A percentile compares a stretch with the other conserved stretches of the same genome.
Evolutionary conservation across 352 stramenopile genomes (phyloP).

Genomic region (Phytophthora lateralis): DNA sequence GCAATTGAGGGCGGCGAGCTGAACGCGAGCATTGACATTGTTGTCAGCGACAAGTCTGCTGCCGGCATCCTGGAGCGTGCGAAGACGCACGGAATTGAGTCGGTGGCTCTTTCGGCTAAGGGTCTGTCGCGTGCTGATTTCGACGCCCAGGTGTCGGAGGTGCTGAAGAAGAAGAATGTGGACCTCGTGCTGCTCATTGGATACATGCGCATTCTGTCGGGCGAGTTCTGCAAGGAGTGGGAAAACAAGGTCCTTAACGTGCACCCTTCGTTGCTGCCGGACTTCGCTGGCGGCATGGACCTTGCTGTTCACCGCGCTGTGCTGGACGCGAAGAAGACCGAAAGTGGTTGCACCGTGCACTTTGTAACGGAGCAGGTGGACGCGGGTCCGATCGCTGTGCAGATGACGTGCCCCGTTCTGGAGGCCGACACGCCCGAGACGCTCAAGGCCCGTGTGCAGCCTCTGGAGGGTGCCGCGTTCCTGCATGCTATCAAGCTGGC

Average conservation of each 20-base stretch:
- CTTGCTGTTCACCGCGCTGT: slow-evolving; percentile 98
- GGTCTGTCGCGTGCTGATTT: slow-evolving; percentile 93
- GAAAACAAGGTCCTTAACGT: slow-evolving; percentile 98
- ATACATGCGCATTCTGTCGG: slow-evolving; percentile 99
- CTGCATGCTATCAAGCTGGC: slow-evolving; percentile 82
- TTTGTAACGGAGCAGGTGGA: slow-evolving; percentile 98
- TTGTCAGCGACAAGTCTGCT: slow-evolving; percentile 95
- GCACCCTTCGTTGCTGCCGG: slow-evolving; percentile 98
- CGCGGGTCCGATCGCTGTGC: slow-evolving; percentile 97
- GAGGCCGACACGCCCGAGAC: slow-evolving; percentile 92
- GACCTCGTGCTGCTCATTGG: slow-evolving; percentile 98
- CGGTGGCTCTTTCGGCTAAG: slow-evolving; percentile 63
- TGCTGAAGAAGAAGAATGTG: slow-evolving; percentile 92
- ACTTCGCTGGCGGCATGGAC: slow-evolving; percentile 99
- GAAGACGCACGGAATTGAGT: slow-evolving; percentile 74
- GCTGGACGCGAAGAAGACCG: slow-evolving; percentile 94
- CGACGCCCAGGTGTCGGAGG: slow-evolving; percentile 94
- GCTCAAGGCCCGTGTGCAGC: slow-evolving; percentile 97
- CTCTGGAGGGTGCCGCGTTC: slow-evolving; percentile 95
- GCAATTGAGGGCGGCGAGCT: slow-evolving; percentile 89
- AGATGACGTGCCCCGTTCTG: slow-evolving; percentile 94
- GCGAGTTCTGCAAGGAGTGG: slow-evolving; percentile 96
- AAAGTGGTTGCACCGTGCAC: slow-evolving; percentile 99
- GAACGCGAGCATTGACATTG: slow-evolving; percentile 95
- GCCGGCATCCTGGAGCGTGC: slow-evolving; percentile 96